Evolutionary conservation across 495 filamentous ascomycete genomes (phyloP).

Genomic region (Penicillium cataractarum): DNA sequence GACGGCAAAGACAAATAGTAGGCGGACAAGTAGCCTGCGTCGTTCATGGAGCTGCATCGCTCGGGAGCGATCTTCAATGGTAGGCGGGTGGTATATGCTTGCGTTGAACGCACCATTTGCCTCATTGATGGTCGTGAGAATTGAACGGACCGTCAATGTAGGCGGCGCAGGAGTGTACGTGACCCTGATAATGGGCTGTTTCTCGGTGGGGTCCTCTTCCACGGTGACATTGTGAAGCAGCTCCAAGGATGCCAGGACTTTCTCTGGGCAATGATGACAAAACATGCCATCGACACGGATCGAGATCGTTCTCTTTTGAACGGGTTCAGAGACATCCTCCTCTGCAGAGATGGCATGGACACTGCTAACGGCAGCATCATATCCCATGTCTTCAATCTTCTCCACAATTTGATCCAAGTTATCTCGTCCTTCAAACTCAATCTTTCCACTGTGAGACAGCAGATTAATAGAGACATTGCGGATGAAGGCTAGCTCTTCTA

Average conservation of each 20-base stretch:
- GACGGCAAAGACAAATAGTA: conserved; percentile 69
- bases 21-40: conserved; percentile 61
- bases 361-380: conserved; percentile 64
- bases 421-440: conserved; percentile 60
- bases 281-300: conserved; percentile 83
- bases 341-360: conserved; percentile 23
- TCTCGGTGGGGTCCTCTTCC: conserved; percentile 51
- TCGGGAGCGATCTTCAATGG: conserved; percentile 81
- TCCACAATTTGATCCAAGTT: conserved; percentile 63
- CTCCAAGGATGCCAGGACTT: conserved; percentile 57
- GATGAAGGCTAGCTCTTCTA: conserved; percentile 67
- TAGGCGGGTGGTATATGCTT: conserved; percentile 77
- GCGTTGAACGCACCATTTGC: conserved; percentile 66
- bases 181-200: conserved; percentile 69
- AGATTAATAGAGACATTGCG: conserved; percentile 68
- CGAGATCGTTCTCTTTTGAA: conserved; percentile 57
- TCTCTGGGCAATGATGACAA: conserved; percentile 78
- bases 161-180: conserved; percentile 72
- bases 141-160: conserved; percentile 73
- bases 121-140: conserved; percentile 67
- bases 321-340: conserved; percentile 12
- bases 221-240: conserved; percentile 54
- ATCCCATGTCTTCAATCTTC: conserved; percentile 80
- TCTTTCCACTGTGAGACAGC: conserved; percentile 69
- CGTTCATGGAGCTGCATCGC: conserved; percentile 68